Evolutionary conservation across 1,139 yeast species (phyloP).

Genomic region (Geotrichum restrictum): DNA sequence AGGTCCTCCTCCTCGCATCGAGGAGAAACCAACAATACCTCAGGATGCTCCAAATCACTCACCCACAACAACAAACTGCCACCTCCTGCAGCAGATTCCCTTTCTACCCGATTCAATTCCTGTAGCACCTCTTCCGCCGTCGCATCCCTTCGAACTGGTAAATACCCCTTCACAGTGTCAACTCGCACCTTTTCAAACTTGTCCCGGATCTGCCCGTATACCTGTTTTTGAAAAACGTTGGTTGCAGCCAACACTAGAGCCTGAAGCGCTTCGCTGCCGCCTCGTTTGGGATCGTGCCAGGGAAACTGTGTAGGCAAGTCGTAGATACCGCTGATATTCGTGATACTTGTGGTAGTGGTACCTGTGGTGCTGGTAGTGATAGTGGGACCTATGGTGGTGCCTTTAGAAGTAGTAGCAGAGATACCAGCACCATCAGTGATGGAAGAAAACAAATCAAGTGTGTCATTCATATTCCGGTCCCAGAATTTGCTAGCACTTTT

Average conservation of each 20-base stretch:
- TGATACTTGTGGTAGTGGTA: no score
- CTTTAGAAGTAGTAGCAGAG: no score
- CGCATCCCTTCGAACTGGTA: slow-evolving; percentile 8
- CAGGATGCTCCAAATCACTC: no score
- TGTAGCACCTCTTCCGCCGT: slow-evolving; percentile 9
- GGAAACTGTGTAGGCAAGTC: slow-evolving; percentile 1
- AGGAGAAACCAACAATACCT: no score
- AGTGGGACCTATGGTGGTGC: no score
- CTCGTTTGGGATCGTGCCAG: slow-evolving; percentile 13
- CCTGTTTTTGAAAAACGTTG: slow-evolving; percentile 8
- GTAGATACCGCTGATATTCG: slow-evolving; percentile 10
- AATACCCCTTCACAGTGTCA: slow-evolving; percentile 9
- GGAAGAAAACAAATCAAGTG: slow-evolving; percentile 10
- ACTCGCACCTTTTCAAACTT: slow-evolving; percentile 6
- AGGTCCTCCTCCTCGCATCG: not conserved
- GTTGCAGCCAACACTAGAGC: slow-evolving; percentile 11
- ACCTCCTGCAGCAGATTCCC: slow-evolving; percentile 11
- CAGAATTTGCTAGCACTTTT: slow-evolving; percentile 6
- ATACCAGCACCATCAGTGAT: no score
- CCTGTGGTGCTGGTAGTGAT: no score
- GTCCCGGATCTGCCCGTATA: slow-evolving; percentile 14
- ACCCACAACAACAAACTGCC: not conserved
- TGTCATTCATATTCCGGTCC: slow-evolving; percentile 7
- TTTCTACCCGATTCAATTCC: slow-evolving; percentile 13
- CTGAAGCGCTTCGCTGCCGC: slow-evolving; percentile 14